Percentiles rank a stretch among this genome's conserved stretches.
Conservation (phyloP, 1,284 basidiomycete species). For the Naganishia liquefaciens region DNA sequence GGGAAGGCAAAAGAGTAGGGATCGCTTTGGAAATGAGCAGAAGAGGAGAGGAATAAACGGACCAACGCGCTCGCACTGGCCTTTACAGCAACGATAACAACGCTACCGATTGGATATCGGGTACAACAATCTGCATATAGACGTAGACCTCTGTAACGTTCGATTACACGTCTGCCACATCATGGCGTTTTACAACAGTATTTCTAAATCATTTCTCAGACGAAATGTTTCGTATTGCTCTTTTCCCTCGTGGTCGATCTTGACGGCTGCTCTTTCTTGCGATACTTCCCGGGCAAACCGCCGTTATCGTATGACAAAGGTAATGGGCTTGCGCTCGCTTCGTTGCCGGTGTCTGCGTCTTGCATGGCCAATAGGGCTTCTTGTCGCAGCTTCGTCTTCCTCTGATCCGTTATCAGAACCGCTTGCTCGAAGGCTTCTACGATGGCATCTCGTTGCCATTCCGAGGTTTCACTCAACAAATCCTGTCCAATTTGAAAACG, state of each 20-base stretch:
- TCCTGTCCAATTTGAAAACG: constrained; percentile 20
- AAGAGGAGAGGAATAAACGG: constrained; percentile 16
- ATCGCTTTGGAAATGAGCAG: constrained; percentile 32
- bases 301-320: constrained; percentile 3
- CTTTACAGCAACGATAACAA: not conserved
- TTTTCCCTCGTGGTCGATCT: no score
- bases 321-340: no score
- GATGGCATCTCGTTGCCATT: constrained; percentile 2
- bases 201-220: no score
- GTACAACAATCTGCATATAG: not conserved
- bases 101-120: not conserved
- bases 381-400: constrained; percentile 18
- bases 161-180: no score
- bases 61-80: not conserved
- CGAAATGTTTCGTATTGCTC: no score
- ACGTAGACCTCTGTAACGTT: no score
- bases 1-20: constrained; percentile 38
- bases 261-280: no score
- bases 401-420: constrained; percentile 9
- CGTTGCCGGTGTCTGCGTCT: not conserved
- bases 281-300: not conserved
- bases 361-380: constrained; percentile 1
- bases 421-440: constrained; percentile 14
- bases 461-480: not conserved
- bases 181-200: no score